These are phyloP conservation scores for Kluyveromyces sp. DNA, from an alignment of 1,139 yeast species.

Conservation along the genomic window DNA sequence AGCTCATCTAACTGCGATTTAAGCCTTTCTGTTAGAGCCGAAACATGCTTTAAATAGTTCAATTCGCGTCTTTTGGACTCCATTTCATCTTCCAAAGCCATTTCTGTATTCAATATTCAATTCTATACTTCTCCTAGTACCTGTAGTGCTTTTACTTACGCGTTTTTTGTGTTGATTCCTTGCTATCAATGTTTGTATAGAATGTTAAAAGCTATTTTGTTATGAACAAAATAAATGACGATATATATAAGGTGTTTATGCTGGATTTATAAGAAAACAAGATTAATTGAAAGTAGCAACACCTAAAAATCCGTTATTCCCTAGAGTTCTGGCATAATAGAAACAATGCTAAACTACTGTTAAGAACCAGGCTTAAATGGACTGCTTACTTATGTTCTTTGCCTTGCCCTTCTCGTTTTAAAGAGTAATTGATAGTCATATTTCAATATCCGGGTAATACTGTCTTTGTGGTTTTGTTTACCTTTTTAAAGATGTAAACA, in stretches of 20 bases:
- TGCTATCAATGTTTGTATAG: neutral
- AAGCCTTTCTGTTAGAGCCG: slow-evolving; percentile 22
- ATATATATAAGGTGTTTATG: too few relatives aligned
- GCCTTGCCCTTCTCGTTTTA: neutral
- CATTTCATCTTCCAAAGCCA: neutral
- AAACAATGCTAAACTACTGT: too few relatives aligned
- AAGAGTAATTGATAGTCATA: neutral
- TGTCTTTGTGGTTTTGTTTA: neutral
- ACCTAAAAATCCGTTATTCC: too few relatives aligned
- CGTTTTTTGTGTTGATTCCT: neutral
- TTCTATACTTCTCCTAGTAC: neutral
- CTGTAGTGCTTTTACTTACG: neutral
- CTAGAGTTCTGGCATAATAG: too few relatives aligned
- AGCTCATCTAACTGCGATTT: slow-evolving; percentile 22
- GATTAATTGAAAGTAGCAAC: too few relatives aligned
- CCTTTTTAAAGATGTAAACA: neutral
- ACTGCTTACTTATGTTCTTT: too few relatives aligned
- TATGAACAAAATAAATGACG: neutral
- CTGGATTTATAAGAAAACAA: too few relatives aligned
- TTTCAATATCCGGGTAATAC: neutral
- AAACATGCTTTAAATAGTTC: slow-evolving; percentile 21
- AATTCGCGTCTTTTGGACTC: slow-evolving; percentile 21
- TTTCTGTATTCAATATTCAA: neutral
- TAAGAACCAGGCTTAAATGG: too few relatives aligned
- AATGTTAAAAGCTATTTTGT: too few relatives aligned